Base-by-base conservation (phyloP, 2,329 filamentous ascomycete species). In the Macrophomina pseudophaseolina region DNA sequence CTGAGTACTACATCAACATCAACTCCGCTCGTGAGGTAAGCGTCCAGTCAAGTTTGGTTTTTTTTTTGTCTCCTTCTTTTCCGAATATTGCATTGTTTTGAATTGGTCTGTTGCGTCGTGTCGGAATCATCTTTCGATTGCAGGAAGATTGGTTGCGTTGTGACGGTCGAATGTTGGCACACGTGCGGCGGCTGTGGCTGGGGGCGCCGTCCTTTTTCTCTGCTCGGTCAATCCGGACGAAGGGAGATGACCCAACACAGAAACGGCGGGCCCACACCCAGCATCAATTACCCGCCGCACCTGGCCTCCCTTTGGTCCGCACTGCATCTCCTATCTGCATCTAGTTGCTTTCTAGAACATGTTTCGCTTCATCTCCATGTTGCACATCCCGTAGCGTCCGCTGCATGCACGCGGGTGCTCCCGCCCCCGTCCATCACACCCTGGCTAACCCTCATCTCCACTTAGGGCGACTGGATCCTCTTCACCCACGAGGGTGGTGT, bases 1-100 rank as follows among this genome's bases (percentile, higher is more conserved):
- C 94, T 71, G 95, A 99, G 84, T 98, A 98, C 86, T 99, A 99
- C 85, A 97, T 99, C 86, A 97, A 97, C 90, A 99, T 99, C 86
- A 95, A 97, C 88, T 98, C 95, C 70, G 94, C 97, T 78, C 92
- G 95, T 86, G 95, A 98, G 90, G 95, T 98, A 90, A 89, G 93
- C 89, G 69, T 68, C 35, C 51, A 23, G 23, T 23, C 23, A n/a
- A n/a, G n/a, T 23, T 23, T 23, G 1, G 1, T 23, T 23, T 23
- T 23, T 23, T 23, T 23, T 23, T 23, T 2, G 23, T 23, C 23
- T 23, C 23, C 23, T 23, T 23, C 68, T 71, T 69, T 59, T 46
- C 70, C 69, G 66, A 56, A n/a, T 69, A 23, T 69, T 18, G 48
- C 38, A 23, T 33, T 11, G 12, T 58, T 58, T 49, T 52, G 18